These are phyloP conservation scores for Oidium heveae DNA, from an alignment of 2,329 filamentous ascomycete species.

Conservation along the genomic window DNA sequence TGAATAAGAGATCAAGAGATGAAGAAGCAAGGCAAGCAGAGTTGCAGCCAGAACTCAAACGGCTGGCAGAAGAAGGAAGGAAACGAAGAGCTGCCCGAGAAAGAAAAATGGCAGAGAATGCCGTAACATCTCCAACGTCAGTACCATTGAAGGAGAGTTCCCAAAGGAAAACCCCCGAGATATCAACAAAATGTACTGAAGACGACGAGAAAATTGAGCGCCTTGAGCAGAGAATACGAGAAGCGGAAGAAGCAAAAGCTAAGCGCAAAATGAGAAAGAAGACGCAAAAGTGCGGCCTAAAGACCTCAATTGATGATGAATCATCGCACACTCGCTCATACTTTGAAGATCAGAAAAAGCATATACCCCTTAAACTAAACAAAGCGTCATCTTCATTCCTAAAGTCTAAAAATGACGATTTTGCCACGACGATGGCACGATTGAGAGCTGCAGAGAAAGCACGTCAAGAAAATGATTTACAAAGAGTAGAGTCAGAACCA, in stretches of 20 bases:
- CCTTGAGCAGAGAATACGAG: slow-evolving; percentile 19
- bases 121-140: slow-evolving; percentile 5
- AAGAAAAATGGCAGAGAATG: slow-evolving; percentile 15
- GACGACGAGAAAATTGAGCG: slow-evolving; percentile 10
- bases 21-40: slow-evolving; percentile 19
- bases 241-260: slow-evolving; percentile 17
- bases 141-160: background rate
- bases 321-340: slow-evolving; percentile 1
- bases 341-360: slow-evolving; percentile 6
- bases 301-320: slow-evolving; percentile 7
- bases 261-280: slow-evolving; percentile 14
- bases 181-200: slow-evolving; percentile 9
- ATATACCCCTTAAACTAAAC: slow-evolving; percentile 6
- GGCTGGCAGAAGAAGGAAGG: slow-evolving; percentile 26
- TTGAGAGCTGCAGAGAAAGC: slow-evolving; percentile 29
- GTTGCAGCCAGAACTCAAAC: slow-evolving; percentile 25
- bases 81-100: slow-evolving; percentile 23
- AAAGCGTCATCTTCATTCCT: too few relatives aligned
- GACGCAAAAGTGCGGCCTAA: slow-evolving; percentile 16
- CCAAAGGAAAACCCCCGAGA: background rate
- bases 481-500: slow-evolving; percentile 20
- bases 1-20: slow-evolving; percentile 32
- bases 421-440: slow-evolving; percentile 25
- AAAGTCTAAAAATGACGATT: slow-evolving; percentile 5
- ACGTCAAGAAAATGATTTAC: slow-evolving; percentile 25